Conservation (phyloP, 768 basidiomycete genomes). For the Rhodosporidiobolus sp. region DNA sequence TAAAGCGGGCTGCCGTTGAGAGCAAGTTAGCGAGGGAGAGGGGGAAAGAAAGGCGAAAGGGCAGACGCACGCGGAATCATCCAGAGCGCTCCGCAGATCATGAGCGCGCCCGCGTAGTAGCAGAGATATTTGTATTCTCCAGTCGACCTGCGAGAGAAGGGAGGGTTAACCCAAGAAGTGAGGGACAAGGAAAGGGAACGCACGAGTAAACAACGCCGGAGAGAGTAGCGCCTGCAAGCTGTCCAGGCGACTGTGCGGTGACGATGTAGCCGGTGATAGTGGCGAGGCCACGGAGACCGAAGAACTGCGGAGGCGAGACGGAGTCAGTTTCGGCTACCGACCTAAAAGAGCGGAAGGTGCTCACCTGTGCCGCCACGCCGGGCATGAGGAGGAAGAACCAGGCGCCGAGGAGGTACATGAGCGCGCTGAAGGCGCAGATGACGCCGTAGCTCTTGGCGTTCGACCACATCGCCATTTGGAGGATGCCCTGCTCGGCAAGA, state of each 20-base stretch:
- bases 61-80: slow-evolving; percentile 12
- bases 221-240: slow-evolving; percentile 19
- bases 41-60: background rate
- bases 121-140: slow-evolving; percentile 12
- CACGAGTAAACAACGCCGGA: slow-evolving; percentile 14
- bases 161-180: too few species aligned
- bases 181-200: too few species aligned
- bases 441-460: slow-evolving; percentile 40
- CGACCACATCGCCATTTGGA: slow-evolving; percentile 43
- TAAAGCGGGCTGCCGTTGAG: slow-evolving; percentile 20
- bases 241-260: background rate
- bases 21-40: too few species aligned
- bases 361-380: slow-evolving; percentile 13
- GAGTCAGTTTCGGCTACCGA: accelerated
- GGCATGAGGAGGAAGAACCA: slow-evolving; percentile 28
- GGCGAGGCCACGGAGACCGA: slow-evolving; percentile 28
- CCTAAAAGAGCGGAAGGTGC: background rate
- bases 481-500: slow-evolving; percentile 12
- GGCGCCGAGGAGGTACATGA: slow-evolving; percentile 5
- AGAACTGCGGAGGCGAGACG: slow-evolving; percentile 4
- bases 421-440: slow-evolving; percentile 40
- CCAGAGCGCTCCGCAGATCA: slow-evolving; percentile 8
- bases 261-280: slow-evolving; percentile 28
- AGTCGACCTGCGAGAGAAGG: too few species aligned
- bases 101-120: slow-evolving; percentile 21